Evolutionary conservation across 495 filamentous ascomycete species (phyloP).

Genomic region (Penicillium angulare): DNA sequence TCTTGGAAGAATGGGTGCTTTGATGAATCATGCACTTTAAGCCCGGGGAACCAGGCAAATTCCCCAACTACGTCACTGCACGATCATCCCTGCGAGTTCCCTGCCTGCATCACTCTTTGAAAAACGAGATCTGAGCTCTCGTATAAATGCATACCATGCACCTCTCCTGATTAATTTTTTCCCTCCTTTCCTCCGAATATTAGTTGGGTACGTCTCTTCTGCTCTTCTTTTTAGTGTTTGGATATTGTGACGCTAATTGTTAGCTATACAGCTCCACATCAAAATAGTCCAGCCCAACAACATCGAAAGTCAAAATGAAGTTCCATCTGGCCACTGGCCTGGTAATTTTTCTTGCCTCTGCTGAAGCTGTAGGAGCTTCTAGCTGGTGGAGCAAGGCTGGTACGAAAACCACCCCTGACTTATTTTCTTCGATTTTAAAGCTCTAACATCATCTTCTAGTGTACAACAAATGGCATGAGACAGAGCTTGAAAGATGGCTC

Average conservation of each 20-base stretch:
- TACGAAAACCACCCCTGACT: conserved; percentile 33
- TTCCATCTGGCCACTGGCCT: conserved; percentile 64
- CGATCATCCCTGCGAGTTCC: conserved; percentile 33
- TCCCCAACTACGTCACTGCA: conserved; percentile 43
- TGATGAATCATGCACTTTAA: conserved; percentile 29
- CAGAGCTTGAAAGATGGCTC: conserved; percentile 95
- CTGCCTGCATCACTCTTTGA: conserved; percentile 3
- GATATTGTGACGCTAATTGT: neutral
- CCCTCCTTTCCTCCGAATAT: neutral
- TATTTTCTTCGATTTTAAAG: neutral
- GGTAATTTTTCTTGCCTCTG: conserved; percentile 64
- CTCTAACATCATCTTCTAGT: conserved; percentile 49
- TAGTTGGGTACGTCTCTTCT: neutral
- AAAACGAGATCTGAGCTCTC: conserved; percentile 4
- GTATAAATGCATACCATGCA: conserved; percentile 10
- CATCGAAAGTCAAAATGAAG: conserved; percentile 59
- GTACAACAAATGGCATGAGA: conserved; percentile 99
- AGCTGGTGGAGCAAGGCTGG: conserved; percentile 83
- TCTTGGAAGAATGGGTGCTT: conserved; percentile 13
- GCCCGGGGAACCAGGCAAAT: conserved; percentile 16
- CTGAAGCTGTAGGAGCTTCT: conserved; percentile 64
- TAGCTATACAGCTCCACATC: neutral
- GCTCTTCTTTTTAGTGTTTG: neutral
- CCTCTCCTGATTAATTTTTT: neutral
- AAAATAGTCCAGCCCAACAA: neutral